Evolutionary conservation across 140 eudicot genomes (phyloP), one percentile per base, ranked within the genome.

Genomic region (Flaveria floridana): DNA sequence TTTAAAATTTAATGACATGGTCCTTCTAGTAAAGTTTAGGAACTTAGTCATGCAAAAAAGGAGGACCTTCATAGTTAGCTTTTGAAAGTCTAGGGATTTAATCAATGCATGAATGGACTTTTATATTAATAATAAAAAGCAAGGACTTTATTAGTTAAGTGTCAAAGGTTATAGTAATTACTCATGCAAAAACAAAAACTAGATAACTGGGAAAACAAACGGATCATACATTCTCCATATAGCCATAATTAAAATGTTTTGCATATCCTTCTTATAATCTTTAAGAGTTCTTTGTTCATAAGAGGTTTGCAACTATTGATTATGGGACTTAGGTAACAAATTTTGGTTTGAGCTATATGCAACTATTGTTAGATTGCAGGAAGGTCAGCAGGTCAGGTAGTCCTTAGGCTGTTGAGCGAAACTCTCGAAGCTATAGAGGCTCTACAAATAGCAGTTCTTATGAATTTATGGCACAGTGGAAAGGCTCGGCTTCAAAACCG

Each of bases 161-260:
- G 8, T 58, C 21, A 58, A 58, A 58, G 39, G 65, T 11, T 58
- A 58, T 5, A 14, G 37, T 2, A 23, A 2, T 21, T 23, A 10
- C 65, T 19, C 25, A 57, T 8, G 30, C 25, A 19, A 57, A 20
- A 20, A 20, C 9, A 26, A 57, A 57, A 11, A 26, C 28, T 57
- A 57, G 56, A 50, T 19, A 20, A 14, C 21, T 56, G 15, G 67
- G 74, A 15, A 53, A 41, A 52, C 68, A 30, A 30, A 28, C 14
- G 20, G 39, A 59, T 23, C 0, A 59, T 59, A n/a, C 66, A 59
- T 59, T 59, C 66, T 21, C 37, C 66, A 59, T 59, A 59, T 23
- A 21, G 30, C 30, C 65, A 59, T 63, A 63, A 30, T 63, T 14
- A 63, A 30, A 30, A 26, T 30, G 47, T 63, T 63, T 7, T 30